A percentile compares a stretch with the other conserved stretches of the same genome.
Conservation (phyloP, 2,329 filamentous ascomycete genomes). For the Aureobasidium namibiae region DNA sequence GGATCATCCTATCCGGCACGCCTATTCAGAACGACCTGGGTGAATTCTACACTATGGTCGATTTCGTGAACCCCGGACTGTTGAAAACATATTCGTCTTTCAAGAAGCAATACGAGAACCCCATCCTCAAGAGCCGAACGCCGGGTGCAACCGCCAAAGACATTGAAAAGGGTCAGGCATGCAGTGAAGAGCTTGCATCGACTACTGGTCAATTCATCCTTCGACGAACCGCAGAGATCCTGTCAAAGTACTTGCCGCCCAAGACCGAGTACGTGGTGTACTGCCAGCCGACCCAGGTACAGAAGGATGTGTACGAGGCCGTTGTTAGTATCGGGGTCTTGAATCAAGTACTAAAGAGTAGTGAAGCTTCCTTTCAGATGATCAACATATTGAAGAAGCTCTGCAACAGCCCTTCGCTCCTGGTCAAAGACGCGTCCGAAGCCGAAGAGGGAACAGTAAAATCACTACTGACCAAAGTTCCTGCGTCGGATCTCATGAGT, state of each 20-base stretch:
- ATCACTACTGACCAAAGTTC: conserved; percentile 39
- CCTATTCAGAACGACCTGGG: conserved; percentile 61
- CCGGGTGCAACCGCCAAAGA: conserved; percentile 54
- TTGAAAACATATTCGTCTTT: conserved; percentile 55
- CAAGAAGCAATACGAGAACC: conserved; percentile 55
- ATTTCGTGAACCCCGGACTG: conserved; percentile 60
- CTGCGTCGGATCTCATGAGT: conserved; percentile 46
- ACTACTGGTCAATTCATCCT: conserved; percentile 59
- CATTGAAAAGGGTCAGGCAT: conserved; percentile 54
- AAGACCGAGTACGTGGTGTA: conserved; percentile 62
- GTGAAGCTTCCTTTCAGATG: conserved; percentile 56
- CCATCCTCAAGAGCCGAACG: conserved; percentile 56
- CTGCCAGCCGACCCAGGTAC: conserved; percentile 53
- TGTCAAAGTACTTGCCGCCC: conserved; percentile 56
- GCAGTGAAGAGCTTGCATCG: conserved; percentile 52
- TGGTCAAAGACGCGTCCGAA: conserved; percentile 37
- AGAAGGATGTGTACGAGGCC: conserved; percentile 53
- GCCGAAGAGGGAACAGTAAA: conserved; percentile 34
- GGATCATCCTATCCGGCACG: conserved; percentile 58
- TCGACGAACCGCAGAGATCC: conserved; percentile 56
- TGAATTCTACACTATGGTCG: conserved; percentile 60
- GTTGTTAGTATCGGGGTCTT: conserved; percentile 60
- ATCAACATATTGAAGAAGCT: conserved; percentile 68
- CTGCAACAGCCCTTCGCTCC: conserved; percentile 60
- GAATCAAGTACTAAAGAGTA: conserved; percentile 51